Percentiles rank a stretch among this genome's conserved stretches.
These are phyloP conservation scores for Cladosporium sp. DNA, from an alignment of 2,329 filamentous ascomycete genomes.

Conservation along the genomic window DNA sequence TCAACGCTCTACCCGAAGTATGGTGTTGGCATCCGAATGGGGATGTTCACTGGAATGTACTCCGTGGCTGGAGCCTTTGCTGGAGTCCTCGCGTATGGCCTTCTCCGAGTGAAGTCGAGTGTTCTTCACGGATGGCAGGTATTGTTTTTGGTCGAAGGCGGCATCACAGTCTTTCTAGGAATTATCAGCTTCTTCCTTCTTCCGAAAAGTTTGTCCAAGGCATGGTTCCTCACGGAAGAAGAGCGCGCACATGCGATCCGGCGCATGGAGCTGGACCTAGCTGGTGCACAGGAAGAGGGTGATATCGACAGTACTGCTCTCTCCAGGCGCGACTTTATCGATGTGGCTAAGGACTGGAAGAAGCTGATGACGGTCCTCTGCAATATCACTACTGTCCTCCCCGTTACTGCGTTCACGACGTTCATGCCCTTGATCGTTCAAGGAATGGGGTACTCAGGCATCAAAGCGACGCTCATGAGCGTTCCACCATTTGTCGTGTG, in stretches of 20 bases:
- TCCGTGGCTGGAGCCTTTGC: constrained; percentile 6
- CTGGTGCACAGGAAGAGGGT: constrained; percentile 7
- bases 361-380: constrained; percentile 3
- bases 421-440: constrained; percentile 4
- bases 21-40: constrained; percentile 3
- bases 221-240: constrained; percentile 2
- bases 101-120: background rate
- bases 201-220: background rate
- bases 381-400: constrained; percentile 8
- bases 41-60: constrained; percentile 11
- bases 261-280: constrained; percentile 4
- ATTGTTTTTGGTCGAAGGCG: constrained; percentile 3
- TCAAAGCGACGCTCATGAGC: background rate
- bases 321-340: constrained; percentile 10
- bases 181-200: constrained; percentile 10
- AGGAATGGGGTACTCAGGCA: constrained; percentile 6
- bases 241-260: constrained; percentile 8
- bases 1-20: constrained; percentile 10
- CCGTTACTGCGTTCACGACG: constrained; percentile 5
- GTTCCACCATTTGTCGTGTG: constrained; percentile 3
- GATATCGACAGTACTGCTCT: constrained; percentile 8
- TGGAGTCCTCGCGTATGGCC: constrained; percentile 6
- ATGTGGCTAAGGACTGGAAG: constrained; percentile 12
- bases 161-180: constrained; percentile 5
- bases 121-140: constrained; percentile 7